phyloP scores from a whole-genome alignment of 108 stramenopile species.

The Cyclotella baltica region DNA sequence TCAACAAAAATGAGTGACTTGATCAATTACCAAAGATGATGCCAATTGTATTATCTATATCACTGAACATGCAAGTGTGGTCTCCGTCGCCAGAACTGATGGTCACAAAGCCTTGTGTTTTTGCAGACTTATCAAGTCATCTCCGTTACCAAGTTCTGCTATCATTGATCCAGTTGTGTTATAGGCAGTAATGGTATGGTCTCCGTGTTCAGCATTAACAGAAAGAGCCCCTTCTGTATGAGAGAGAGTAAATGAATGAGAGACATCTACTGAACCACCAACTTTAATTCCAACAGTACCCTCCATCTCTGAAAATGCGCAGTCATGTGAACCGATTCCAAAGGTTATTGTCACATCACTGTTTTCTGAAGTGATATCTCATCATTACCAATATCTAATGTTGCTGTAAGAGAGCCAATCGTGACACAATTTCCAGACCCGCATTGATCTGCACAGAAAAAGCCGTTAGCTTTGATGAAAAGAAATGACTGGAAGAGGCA shows the following conservation, averaged over 20 bases:
- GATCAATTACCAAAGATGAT: no score
- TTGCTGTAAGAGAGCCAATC: no score
- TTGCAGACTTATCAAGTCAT: neutral
- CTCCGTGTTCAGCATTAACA: neutral
- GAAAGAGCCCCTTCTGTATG: neutral
- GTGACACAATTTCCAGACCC: no score
- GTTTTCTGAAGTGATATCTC: no score
- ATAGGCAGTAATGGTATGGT: neutral
- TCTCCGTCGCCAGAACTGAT: neutral
- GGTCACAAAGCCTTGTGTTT: neutral
- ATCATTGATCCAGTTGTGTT: neutral
- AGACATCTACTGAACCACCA: neutral
- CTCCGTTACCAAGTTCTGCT: neutral
- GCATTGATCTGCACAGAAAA: no score
- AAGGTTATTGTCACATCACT: neutral
- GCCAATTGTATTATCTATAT: no score
- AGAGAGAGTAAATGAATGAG: neutral
- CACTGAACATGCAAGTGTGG: neutral
- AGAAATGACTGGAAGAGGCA: no score
- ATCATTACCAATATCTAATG: no score
- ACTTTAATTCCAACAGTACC: neutral
- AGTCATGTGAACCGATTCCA: neutral
- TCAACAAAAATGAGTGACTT: no score
- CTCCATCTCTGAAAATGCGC: neutral
- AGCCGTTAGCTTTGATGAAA: no score